These are phyloP conservation scores for Mesembryanthemum crystallinum DNA, from an alignment of 148 eudicot genomes.

Conservation along the genomic window DNA sequence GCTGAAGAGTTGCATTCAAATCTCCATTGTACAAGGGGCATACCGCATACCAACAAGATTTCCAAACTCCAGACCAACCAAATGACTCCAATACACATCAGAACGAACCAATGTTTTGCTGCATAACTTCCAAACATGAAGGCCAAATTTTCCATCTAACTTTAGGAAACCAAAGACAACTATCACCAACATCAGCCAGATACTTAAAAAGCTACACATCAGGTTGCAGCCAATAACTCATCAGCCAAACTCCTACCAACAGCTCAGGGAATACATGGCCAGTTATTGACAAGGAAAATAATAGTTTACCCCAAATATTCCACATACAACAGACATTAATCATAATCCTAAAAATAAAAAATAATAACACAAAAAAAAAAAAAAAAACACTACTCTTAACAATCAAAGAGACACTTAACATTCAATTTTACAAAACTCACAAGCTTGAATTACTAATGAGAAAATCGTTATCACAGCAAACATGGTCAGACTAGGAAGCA, in stretches of 20 bases:
- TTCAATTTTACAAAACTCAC: neutral
- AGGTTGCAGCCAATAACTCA: neutral
- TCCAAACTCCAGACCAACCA: neutral
- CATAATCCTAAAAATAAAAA: neutral
- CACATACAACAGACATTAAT: no score
- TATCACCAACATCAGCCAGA: neutral
- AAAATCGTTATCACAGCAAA: neutral
- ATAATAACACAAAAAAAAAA: no score
- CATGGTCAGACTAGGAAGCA: neutral
- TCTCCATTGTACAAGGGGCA: neutral
- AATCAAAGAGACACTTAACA: neutral
- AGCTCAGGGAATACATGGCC: neutral
- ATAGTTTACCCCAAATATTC: neutral
- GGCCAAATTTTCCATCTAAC: neutral
- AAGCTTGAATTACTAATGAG: neutral
- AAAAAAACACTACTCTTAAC: no score
- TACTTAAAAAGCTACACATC: neutral
- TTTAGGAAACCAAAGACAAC: neutral
- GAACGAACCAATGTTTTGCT: neutral
- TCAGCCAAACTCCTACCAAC: neutral
- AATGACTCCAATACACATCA: neutral
- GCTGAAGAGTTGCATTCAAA: neutral
- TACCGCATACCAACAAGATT: neutral
- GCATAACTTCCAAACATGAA: constrained; percentile 1
- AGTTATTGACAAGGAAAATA: neutral